Base-by-base conservation (phyloP, 2,329 filamentous ascomycete species). In the Diaporthe sp. region DNA sequence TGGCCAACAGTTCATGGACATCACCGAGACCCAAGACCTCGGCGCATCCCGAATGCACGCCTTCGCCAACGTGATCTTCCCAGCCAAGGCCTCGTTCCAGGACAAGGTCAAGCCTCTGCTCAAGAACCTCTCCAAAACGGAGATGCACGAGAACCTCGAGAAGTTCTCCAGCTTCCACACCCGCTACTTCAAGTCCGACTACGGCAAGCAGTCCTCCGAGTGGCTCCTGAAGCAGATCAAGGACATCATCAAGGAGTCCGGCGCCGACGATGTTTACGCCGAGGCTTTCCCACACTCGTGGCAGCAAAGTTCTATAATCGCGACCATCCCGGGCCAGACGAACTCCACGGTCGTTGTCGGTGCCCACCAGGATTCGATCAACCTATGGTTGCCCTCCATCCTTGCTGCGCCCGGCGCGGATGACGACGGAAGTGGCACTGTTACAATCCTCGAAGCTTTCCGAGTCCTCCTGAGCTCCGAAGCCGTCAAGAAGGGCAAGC, bases 341-440 rank as follows among this genome's bases (percentile, higher is more conserved):
- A 78, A 78, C 76, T 88, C 93, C 71, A 96, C 94, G 0, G 89
- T 96, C 39, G 91, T 96, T 3, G 90, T 96, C 72, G 94, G 94
- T 39, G 93, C 94, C 1, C 94, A 96, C 80, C 93, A 95, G 79
- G 94, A 96, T 82, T 94, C 92, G 79, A 93, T 96, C 84, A 96
- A 96, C 80, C 87, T 94, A 46, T 93, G 93, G 81, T 85, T 95
- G 10, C 93, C 93, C 1, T 91, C 92, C 1, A 86, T 94, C 51
- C 88, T 95, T 42, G 90, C 92, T 37, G 93, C 94, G 0, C 94
- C 94, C 0, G 94, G 94, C 70, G 94, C 84, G 57, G 94, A 96
- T 79, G 94, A 96, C 79, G 94, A 96, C 81, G 94, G 93, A 72
- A 93, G 91, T 77, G 93, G 93, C 62, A 94, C 93, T 0, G 92